These are phyloP conservation scores for Irpex sp. DNA, from an alignment of 1,284 basidiomycete species.

Conservation along the genomic window DNA sequence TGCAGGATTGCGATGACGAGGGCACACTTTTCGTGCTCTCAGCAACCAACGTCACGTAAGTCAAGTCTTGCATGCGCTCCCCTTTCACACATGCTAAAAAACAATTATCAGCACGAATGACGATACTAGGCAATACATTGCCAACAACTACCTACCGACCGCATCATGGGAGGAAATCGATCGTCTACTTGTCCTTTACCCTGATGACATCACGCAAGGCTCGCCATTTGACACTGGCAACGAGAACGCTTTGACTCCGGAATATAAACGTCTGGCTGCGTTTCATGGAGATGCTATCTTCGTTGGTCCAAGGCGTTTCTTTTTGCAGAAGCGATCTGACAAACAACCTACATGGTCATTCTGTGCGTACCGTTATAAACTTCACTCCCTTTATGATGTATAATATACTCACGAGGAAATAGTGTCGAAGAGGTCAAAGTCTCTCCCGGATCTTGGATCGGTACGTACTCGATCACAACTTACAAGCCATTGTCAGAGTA, in stretches of 20 bases:
- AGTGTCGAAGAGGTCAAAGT: constrained; percentile 57
- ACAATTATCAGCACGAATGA: constrained; percentile 47
- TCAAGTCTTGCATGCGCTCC: neutral
- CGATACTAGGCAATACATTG: constrained; percentile 34
- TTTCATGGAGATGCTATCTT: constrained; percentile 59
- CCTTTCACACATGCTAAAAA: neutral
- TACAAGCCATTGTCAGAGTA: too few relatives aligned
- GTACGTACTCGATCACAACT: too few relatives aligned
- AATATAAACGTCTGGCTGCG: constrained; percentile 60
- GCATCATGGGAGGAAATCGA: constrained; percentile 36
- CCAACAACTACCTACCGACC: constrained; percentile 44
- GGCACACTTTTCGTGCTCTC: constrained; percentile 59
- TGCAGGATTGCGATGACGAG: constrained; percentile 55
- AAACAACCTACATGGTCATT: constrained; percentile 59
- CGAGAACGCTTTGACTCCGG: constrained; percentile 50
- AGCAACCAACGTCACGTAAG: constrained; percentile 23
- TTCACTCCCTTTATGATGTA: neutral
- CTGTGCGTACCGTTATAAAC: constrained; percentile 36
- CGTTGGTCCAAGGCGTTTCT: constrained; percentile 50
- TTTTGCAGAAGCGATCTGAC: constrained; percentile 40
- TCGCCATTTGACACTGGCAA: constrained; percentile 60
- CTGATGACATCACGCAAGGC: constrained; percentile 50
- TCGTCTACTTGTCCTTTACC: constrained; percentile 46
- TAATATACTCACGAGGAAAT: neutral
- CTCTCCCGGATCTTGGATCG: neutral